These are phyloP conservation scores for Acanthamoeba sp. DNA, from an alignment of 208 protist species.

Conservation along the genomic window DNA sequence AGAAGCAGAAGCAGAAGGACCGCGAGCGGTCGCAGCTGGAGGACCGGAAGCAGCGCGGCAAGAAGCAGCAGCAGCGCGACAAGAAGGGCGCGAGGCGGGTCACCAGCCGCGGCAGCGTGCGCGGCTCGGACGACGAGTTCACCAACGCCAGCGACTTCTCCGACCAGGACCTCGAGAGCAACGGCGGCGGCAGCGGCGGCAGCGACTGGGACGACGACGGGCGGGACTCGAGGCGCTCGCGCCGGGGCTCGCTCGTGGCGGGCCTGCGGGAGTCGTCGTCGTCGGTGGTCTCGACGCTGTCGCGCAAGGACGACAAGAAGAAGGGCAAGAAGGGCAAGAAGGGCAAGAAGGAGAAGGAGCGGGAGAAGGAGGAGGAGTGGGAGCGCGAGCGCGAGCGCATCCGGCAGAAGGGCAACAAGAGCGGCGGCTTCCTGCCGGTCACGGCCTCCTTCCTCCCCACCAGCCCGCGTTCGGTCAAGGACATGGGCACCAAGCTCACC, in stretches of 20 bases:
- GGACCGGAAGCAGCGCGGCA: slow-evolving; percentile 14
- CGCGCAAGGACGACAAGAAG: slow-evolving; percentile 35
- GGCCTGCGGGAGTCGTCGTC: neutral
- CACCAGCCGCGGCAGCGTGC: neutral
- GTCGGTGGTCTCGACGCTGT: neutral
- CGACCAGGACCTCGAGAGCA: neutral
- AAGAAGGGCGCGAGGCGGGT: neutral
- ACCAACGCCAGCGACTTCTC: neutral
- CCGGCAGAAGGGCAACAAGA: slow-evolving; percentile 39
- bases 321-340: slow-evolving; percentile 25
- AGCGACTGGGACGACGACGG: slow-evolving; percentile 32
- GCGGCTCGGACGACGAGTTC: neutral
- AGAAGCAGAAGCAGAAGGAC: slow-evolving; percentile 66
- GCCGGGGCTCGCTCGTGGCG: neutral
- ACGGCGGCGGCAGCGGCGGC: neutral
- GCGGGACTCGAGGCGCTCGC: neutral
- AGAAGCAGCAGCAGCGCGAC: neutral
- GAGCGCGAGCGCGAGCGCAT: slow-evolving; percentile 57
- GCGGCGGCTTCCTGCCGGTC: slow-evolving; percentile 21
- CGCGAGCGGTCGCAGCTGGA: slow-evolving; percentile 17
- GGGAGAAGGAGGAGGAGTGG: slow-evolving; percentile 33
- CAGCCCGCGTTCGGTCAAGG: neutral
- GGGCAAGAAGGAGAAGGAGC: neutral
- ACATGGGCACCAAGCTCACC: slow-evolving; percentile 37
- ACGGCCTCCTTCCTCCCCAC: neutral